phyloP scores from a whole-genome alignment of 495 filamentous ascomycete species.

The Acidiella bohemica region DNA sequence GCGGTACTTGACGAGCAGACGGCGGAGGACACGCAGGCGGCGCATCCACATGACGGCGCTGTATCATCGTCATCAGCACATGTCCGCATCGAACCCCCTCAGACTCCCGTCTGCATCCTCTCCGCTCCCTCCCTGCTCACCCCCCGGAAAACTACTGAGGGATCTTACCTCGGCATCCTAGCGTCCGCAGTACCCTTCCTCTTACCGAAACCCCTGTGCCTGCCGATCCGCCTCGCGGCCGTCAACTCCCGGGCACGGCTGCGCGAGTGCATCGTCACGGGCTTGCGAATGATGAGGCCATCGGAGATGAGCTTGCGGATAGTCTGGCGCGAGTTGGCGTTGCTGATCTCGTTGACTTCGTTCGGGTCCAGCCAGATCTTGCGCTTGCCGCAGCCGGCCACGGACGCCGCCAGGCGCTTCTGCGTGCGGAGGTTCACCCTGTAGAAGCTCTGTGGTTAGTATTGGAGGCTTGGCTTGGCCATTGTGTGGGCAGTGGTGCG shows the following conservation, averaged over 20 bases:
- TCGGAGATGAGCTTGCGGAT: slow-evolving; percentile 99
- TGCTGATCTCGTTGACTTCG: slow-evolving; percentile 98
- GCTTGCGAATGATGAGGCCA: slow-evolving; percentile 99
- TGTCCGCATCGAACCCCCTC: neutral
- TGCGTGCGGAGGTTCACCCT: slow-evolving; percentile 99
- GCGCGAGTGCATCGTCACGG: slow-evolving; percentile 98
- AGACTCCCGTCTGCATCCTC: neutral
- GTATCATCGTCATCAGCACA: too few species aligned
- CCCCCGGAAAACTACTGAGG: neutral
- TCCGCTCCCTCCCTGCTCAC: neutral
- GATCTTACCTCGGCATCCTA: slow-evolving; percentile 97
- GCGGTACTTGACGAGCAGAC: slow-evolving; percentile 98
- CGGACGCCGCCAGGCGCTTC: slow-evolving; percentile 98
- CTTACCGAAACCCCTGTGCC: slow-evolving; percentile 99
- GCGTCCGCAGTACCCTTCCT: slow-evolving; percentile 99
- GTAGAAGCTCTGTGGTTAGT: slow-evolving; percentile 15
- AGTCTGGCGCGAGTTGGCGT: slow-evolving; percentile 99
- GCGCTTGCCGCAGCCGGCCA: slow-evolving; percentile 95
- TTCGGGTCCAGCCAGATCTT: slow-evolving; percentile 99
- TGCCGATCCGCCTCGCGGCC: slow-evolving; percentile 76
- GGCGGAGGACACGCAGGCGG: slow-evolving; percentile 95
- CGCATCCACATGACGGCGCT: slow-evolving; percentile 99
- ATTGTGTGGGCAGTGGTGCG: slow-evolving; percentile 4
- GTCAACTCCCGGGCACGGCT: slow-evolving; percentile 83
- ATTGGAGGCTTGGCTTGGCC: slow-evolving; percentile 1